These are phyloP conservation scores for Yarrowia sp. DNA, from an alignment of 805 yeast species.

Conservation along the genomic window DNA sequence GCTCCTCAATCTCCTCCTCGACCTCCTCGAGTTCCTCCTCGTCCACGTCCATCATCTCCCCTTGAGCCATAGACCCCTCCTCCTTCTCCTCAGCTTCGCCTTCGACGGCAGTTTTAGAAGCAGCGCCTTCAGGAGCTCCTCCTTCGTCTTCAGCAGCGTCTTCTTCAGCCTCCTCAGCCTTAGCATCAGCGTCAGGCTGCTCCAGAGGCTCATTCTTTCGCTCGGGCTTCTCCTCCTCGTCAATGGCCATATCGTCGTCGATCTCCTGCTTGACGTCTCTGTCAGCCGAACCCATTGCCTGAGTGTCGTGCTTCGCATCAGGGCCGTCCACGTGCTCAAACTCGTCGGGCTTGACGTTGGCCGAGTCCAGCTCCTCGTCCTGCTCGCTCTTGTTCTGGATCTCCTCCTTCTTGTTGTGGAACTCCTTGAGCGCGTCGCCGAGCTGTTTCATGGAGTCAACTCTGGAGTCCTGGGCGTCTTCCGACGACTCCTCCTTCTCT, in stretches of 20 bases:
- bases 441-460: constrained; percentile 65
- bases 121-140: constrained; percentile 28
- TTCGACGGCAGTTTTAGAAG: constrained; percentile 28
- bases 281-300: constrained; percentile 88
- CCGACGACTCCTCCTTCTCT: constrained; percentile 57
- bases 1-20: constrained; percentile 31
- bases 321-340: constrained; percentile 52
- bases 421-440: constrained; percentile 89
- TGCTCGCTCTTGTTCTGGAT: constrained; percentile 61
- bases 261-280: constrained; percentile 74
- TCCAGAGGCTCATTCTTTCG: constrained; percentile 29
- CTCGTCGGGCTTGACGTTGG: constrained; percentile 68
- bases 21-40: constrained; percentile 35
- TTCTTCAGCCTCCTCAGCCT: constrained; percentile 36
- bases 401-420: constrained; percentile 85
- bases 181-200: no score
- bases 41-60: constrained; percentile 24
- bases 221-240: constrained; percentile 35
- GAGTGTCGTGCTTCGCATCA: constrained; percentile 74
- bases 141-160: constrained; percentile 33
- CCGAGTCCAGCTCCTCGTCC: constrained; percentile 31
- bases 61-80: constrained; percentile 29
- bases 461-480: no score
- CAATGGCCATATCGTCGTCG: constrained; percentile 46
- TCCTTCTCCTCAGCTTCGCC: constrained; percentile 29